These are phyloP conservation scores for Dentipellis fragilis DNA, from an alignment of 768 basidiomycete genomes.

Conservation along the genomic window DNA sequence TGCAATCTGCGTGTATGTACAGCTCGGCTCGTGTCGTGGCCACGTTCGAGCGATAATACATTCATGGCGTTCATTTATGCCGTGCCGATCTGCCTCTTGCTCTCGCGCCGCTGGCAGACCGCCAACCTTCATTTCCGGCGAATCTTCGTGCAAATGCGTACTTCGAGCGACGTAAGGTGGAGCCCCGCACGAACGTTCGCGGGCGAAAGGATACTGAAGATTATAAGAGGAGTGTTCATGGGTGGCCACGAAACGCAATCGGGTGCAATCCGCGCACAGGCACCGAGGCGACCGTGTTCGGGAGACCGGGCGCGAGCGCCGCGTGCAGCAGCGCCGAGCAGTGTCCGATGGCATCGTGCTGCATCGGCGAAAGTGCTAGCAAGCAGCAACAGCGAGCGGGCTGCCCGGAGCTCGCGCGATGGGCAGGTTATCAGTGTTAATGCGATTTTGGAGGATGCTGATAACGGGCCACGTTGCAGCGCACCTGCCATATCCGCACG, in stretches of 20 bases:
- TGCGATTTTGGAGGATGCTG: neutral
- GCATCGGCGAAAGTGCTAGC: neutral
- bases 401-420: neutral
- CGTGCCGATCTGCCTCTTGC: too few species aligned
- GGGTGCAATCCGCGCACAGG: neutral
- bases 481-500: neutral
- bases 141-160: neutral
- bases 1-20: too few species aligned
- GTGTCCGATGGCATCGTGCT: neutral
- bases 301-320: neutral
- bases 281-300: neutral
- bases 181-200: neutral
- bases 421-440: neutral
- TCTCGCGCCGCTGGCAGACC: too few species aligned
- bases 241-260: too few species aligned
- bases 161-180: neutral
- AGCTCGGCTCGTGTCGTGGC: too few species aligned
- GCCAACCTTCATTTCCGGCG: neutral
- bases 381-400: neutral
- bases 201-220: too few species aligned
- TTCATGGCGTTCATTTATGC: neutral
- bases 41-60: too few species aligned
- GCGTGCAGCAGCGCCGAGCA: neutral
- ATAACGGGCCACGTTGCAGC: neutral
- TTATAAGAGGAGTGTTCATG: too few species aligned